These are phyloP conservation scores for Pseudocercospora eumusae DNA, from an alignment of 2,329 filamentous ascomycete genomes.

Conservation along the genomic window DNA sequence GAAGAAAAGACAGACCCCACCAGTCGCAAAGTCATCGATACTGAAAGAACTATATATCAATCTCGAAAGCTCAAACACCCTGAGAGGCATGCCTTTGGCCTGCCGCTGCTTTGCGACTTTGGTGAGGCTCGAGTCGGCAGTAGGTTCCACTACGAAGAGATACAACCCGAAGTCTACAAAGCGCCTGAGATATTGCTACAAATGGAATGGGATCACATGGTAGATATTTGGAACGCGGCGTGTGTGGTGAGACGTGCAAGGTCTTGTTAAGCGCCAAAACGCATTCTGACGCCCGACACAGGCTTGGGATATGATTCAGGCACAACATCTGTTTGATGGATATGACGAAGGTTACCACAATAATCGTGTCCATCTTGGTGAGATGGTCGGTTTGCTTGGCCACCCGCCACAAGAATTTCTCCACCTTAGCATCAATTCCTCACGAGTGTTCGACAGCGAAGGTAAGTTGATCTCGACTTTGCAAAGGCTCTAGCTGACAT, in stretches of 20 bases:
- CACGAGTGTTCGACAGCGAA: neutral
- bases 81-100: conserved; percentile 10
- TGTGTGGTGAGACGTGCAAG: conserved; percentile 12
- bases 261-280: neutral
- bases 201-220: conserved; percentile 10
- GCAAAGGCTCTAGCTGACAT: neutral
- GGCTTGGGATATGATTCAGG: conserved; percentile 42
- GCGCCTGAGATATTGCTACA: conserved; percentile 20
- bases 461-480: neutral
- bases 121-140: conserved; percentile 13
- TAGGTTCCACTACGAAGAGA: neutral
- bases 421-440: conserved; percentile 8
- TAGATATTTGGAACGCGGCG: conserved; percentile 20
- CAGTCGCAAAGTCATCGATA: conserved; percentile 1
- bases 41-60: conserved; percentile 23
- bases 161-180: conserved; percentile 18
- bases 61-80: conserved; percentile 24
- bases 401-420: conserved; percentile 28
- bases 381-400: conserved; percentile 34
- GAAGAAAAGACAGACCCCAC: neutral
- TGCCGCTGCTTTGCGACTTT: conserved; percentile 21
- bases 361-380: conserved; percentile 32
- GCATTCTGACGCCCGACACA: conserved; percentile 13
- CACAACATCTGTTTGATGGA: conserved; percentile 39
- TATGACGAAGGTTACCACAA: conserved; percentile 23